Percentiles rank a stretch among this genome's conserved stretches.
phyloP scores from a whole-genome alignment of 2,329 filamentous ascomycete species.

The Oidium heveae region DNA sequence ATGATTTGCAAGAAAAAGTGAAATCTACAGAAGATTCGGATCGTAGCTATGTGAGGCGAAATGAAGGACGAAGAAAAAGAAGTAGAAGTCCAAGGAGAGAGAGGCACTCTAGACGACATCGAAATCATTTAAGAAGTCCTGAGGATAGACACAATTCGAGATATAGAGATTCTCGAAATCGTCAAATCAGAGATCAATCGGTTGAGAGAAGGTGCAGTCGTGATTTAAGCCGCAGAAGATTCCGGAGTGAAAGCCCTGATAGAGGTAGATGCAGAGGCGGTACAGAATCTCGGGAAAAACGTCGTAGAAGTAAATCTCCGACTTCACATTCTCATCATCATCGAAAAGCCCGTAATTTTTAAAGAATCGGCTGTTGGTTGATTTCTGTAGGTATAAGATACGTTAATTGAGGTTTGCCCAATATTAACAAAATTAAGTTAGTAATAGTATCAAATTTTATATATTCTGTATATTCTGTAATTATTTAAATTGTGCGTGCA shows the following conservation, averaged over 20 bases:
- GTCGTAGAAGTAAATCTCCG: conserved; percentile 7
- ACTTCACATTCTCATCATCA: not conserved
- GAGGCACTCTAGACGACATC: conserved; percentile 11
- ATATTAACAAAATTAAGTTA: too few species aligned
- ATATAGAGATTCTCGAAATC: conserved; percentile 7
- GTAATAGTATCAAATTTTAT: too few species aligned
- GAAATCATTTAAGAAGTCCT: conserved; percentile 7
- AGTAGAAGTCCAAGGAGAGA: conserved; percentile 11
- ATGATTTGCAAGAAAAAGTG: conserved; percentile 4
- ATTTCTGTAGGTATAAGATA: too few species aligned
- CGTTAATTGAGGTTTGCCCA: too few species aligned
- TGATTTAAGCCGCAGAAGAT: conserved; percentile 6
- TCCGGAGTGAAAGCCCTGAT: conserved; percentile 13
- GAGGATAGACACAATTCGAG: conserved; percentile 9
- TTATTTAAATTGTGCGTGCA: too few species aligned
- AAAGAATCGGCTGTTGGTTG: too few species aligned
- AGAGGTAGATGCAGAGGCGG: conserved; percentile 10
- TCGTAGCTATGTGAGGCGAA: conserved; percentile 3
- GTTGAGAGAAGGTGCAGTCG: conserved; percentile 7
- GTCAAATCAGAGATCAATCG: conserved; percentile 7
- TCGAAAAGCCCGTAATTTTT: not conserved
- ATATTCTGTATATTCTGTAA: too few species aligned
- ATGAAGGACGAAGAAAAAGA: conserved; percentile 6
- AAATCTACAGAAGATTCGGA: not conserved
- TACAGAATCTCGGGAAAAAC: conserved; percentile 5